Percentiles rank a stretch among this genome's conserved stretches.
Conservation (phyloP, 495 filamentous ascomycete species). For the Penicilliopsis zonata region DNA sequence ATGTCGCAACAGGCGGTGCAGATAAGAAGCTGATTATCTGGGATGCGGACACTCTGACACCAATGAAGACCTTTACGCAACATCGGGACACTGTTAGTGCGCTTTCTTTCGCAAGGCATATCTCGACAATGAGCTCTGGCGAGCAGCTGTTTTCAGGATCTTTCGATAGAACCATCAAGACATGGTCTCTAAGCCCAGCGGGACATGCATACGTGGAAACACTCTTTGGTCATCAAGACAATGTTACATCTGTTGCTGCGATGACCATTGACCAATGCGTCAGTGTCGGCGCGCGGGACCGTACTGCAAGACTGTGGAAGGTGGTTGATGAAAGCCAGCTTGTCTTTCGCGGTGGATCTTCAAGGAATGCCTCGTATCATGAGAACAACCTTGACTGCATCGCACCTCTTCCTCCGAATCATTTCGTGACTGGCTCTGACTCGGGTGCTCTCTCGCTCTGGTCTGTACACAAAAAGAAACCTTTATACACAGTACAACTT, state of each 20-base stretch:
- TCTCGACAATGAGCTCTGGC: conserved; percentile 38
- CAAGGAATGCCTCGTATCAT: conserved; percentile 38
- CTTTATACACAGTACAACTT: conserved; percentile 63
- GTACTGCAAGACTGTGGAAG: conserved; percentile 93
- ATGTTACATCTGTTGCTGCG: conserved; percentile 70
- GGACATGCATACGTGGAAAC: conserved; percentile 80
- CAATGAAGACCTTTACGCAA: conserved; percentile 74
- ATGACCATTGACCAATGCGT: conserved; percentile 79
- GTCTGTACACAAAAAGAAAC: conserved; percentile 89
- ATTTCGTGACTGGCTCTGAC: conserved; percentile 88
- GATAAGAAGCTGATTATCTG: conserved; percentile 78
- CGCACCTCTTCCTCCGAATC: conserved; percentile 76
- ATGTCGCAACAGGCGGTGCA: conserved; percentile 75
- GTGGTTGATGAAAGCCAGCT: conserved; percentile 90
- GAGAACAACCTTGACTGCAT: conserved; percentile 88
- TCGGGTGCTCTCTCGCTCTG: conserved; percentile 81
- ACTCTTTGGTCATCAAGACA: conserved; percentile 89
- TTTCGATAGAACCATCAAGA: conserved; percentile 79
- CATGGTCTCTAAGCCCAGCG: conserved; percentile 56
- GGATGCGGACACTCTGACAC: conserved; percentile 64
- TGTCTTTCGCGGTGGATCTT: conserved; percentile 77
- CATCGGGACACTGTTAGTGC: conserved; percentile 81
- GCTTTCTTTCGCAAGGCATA: conserved; percentile 74
- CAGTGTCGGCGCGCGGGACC: conserved; percentile 78
- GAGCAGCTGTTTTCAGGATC: conserved; percentile 86